Evolutionary conservation across 139 green algal species (phyloP), one percentile per base, ranked within the genome.

Genomic region (Chlorokybus atmophyticus): DNA sequence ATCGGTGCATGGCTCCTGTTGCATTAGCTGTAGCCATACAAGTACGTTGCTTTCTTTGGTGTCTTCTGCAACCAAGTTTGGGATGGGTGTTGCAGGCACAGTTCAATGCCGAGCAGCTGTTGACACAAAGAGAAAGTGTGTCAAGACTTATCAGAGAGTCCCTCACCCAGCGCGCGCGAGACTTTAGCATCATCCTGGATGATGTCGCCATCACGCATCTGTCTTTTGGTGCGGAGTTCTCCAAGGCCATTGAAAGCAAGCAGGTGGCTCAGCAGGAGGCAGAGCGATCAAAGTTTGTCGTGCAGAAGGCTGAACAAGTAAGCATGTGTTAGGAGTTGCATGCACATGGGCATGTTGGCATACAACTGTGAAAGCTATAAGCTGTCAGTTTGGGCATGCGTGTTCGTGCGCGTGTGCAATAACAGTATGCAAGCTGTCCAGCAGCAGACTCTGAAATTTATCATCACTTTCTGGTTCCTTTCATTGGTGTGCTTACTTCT

Each of bases 151-250:
- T 70, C 8, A 29, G 55, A 19, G 62, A 70, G 25, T 74, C 60
- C 40, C 75, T 98, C 26, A 81, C 60, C 7, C 50, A 74, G 32
- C 76, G 91, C 14, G 87, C 92, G 1, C 65, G 63, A 3, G 87
- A 96, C 68, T 99, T 98, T 75, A 93, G 94, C 72, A 95, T 99
- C 58, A 60, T 93, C 7, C 67, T 99, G 14, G 92, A 98, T 59
- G 92, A 99, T 62, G 83, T 99, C 19, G 90, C 92, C 58, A 94
- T 99, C 66, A 98, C 91, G 0, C 91, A 98, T 70, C 74, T 98
- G 19, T 92, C 83, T 8, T 98, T 96, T 52, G 87, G 89, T 19
- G 70, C 78, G 8, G 89, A 98, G 82, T 97, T 95, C 76, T 90
- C 86, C 19, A 87, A 85, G 62, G 89, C 89, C 24, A 88, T 97